Evolutionary conservation across 257 asterid species (phyloP), one percentile per base, ranked within the genome.

Genomic region (Cinchona pubescens): DNA sequence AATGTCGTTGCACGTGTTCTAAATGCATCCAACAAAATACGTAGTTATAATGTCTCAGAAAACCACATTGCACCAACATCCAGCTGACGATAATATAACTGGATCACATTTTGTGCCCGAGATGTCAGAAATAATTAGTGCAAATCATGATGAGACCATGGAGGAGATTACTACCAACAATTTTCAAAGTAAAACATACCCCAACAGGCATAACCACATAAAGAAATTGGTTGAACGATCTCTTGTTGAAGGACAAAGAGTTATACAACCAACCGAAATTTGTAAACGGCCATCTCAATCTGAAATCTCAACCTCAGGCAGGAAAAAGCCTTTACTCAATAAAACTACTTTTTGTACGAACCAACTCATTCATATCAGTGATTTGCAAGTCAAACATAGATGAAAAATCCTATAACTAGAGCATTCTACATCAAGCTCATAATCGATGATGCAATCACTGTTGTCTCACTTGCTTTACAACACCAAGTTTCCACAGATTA

Each of bases 381-480:
- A 74, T 29, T 68, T 61, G 32, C 77, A 75, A 63, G 38, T 61
- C 75, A 68, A 16, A 45, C 29, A 62, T 32, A 72, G 37, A 70
- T 46, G 49, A 62, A 67, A 55, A 74, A 55, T 27, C 69, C 78
- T 49, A 74, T 30, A 15, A 43, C 27, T 34, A 65, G 25, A 67
- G 48, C 72, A 55, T 32, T 37, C 55, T 10, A 71, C 27, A 46
- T 61, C 62, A 27, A 53, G 49, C 29, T 63, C 66, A 60, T 55
- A 35, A 45, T 56, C 59, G 69, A 80, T 55, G 71, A 42, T 60
- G 75, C 76, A 76, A 72, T 65, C 43, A 58, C 53, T 56, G 40
- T 30, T 32, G 58, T 69, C 51, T 68, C 76, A 67, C 56, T 58
- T 78, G 69, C 58, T 72, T 67, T 53, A 80, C 75, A 80, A 46